Conservation (phyloP, 768 basidiomycete genomes). For the Tylopilus rubrobrunneus region DNA sequence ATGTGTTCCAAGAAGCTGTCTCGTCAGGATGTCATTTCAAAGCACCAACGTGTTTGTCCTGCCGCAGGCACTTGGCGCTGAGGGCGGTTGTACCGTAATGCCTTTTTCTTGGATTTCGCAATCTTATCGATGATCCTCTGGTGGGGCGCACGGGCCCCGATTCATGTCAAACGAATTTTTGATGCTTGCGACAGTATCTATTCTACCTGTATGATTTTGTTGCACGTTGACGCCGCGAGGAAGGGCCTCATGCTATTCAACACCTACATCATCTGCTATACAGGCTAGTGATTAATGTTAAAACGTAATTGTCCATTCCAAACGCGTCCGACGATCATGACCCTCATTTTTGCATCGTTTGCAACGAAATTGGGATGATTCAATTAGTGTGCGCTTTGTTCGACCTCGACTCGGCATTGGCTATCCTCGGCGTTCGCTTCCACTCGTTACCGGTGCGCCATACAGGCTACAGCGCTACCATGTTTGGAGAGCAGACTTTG, state of each 20-base stretch:
- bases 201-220: background rate
- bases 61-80: slow-evolving; percentile 14
- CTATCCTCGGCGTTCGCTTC: too few species aligned
- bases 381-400: background rate
- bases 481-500: too few species aligned
- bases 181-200: background rate
- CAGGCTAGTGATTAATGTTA: background rate
- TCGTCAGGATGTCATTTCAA: slow-evolving; percentile 25
- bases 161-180: background rate
- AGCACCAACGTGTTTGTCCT: slow-evolving; percentile 25
- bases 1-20: slow-evolving; percentile 27
- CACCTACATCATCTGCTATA: background rate
- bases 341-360: background rate
- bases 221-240: background rate
- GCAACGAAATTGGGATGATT: background rate
- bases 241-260: background rate
- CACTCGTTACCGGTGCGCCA: too few species aligned
- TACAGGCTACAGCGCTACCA: too few species aligned
- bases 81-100: background rate
- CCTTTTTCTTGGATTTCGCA: background rate
- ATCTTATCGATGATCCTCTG: background rate
- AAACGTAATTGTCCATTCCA: background rate
- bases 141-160: background rate
- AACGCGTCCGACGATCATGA: background rate
- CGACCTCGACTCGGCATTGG: background rate